These are phyloP conservation scores for Nicotiana knightiana DNA, from an alignment of 257 asterid genomes.

Conservation along the genomic window DNA sequence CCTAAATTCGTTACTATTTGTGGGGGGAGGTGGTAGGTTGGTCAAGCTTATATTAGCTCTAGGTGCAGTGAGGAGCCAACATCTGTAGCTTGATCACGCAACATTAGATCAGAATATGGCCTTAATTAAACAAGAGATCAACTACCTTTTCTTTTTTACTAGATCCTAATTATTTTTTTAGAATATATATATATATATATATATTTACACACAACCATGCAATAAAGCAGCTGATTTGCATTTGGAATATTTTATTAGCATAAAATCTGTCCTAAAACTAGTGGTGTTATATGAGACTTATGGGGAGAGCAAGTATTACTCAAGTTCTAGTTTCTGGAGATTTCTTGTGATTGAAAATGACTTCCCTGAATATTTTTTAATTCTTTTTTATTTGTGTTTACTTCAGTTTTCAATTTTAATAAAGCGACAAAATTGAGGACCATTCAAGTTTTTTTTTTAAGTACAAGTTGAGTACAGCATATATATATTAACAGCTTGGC, in stretches of 20 bases:
- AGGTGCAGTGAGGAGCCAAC: constrained; percentile 9
- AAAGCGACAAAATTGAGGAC: constrained; percentile 47
- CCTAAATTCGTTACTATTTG: neutral
- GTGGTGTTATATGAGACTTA: constrained; percentile 5
- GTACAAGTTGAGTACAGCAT: constrained; percentile 53
- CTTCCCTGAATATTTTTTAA: neutral
- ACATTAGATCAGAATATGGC: neutral
- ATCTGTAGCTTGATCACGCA: constrained; percentile 5
- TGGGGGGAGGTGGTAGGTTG: neutral
- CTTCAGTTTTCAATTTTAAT: constrained; percentile 29
- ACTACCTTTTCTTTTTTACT: neutral
- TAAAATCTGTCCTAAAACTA: constrained; percentile 4
- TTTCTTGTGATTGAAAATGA: constrained; percentile 24
- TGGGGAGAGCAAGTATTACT: neutral
- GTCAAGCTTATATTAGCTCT: constrained; percentile 5
- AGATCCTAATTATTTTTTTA: neutral
- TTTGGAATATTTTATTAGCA: neutral
- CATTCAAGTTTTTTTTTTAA: constrained; percentile 7
- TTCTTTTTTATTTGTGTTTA: neutral
- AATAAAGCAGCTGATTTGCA: constrained; percentile 9
- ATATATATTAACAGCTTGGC: constrained; percentile 38
- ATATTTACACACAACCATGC: neutral
- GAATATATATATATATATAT: neutral
- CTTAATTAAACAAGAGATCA: constrained; percentile 11
- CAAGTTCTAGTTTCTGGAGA: constrained; percentile 2